Evolutionary conservation across 139 green algal species (phyloP), one percentile per base, ranked within the genome.

Genomic region (Penium margaritaceum): DNA sequence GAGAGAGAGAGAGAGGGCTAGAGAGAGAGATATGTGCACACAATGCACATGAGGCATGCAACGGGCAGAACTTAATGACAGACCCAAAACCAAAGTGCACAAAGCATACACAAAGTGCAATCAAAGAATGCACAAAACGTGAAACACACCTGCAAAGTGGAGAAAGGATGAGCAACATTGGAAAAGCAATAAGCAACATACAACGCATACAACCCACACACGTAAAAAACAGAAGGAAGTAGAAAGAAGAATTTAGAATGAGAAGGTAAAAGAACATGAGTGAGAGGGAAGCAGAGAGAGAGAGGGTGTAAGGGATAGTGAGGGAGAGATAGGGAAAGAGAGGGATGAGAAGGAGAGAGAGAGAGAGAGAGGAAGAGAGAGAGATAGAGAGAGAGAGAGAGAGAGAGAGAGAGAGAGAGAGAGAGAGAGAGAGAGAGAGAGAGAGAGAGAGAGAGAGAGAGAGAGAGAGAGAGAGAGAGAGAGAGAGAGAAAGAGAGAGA

Each of bases 401-500:
- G 53, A 32, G 17, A 62, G 53, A 62, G 53, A 17, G 17, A 62
- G 53, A 17, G 17, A 62, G 53, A 62, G 53, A 62, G 53, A 62
- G 53, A 62, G 53, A 62, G 53, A 62, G 53, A 62, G 53, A 62
- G 53, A 62, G 53, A 62, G 53, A 62, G 53, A 62, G 53, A 62
- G 53, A 62, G 53, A 62, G 53, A 62, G 53, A 62, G 53, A 62
- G 53, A 30, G n/a, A 30, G n/a, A 30, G 17, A 62, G 53, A 30
- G 53, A 62, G 53, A 17, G 53, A 27, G 17, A 30, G 53, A 62
- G 53, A 30, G 53, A 62, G 53, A 30, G 53, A 62, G 53, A 30
- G 53, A 62, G 53, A 30, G 53, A 62, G 12, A 30, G 53, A 62
- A 17, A 30, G 53, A 62, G 53, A 30, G n/a, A 30, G 53, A 30